Conservation (phyloP, 139 green algal genomes). For the Chlorella sorokiniana region DNA sequence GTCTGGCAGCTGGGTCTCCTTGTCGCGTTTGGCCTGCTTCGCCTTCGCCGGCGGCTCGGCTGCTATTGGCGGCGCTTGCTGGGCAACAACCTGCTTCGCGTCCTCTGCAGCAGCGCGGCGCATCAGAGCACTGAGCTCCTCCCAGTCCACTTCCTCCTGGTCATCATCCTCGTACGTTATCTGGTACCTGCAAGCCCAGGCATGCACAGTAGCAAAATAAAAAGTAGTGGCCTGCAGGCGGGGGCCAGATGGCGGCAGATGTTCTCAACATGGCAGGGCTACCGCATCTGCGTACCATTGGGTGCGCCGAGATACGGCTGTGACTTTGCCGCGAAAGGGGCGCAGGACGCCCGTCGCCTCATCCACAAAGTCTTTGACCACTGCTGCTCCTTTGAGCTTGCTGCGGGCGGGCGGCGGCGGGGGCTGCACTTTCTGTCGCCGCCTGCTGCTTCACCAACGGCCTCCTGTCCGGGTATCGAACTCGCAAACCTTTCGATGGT, state of each 20-base stretch:
- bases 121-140: constrained; percentile 1
- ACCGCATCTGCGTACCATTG: background rate
- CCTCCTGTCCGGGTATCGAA: too few relatives aligned
- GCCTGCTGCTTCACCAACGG: background rate
- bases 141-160: constrained; percentile 27
- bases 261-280: too few relatives aligned
- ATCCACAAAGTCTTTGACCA: constrained; percentile 10
- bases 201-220: background rate
- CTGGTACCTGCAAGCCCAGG: constrained; percentile 8
- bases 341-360: background rate
- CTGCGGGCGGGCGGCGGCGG: background rate
- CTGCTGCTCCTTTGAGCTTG: background rate
- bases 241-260: background rate
- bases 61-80: background rate
- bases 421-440: background rate
- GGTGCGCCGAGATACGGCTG: too few relatives aligned
- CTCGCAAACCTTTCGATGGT: too few relatives aligned
- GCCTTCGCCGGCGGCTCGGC: background rate
- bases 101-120: constrained; percentile 3
- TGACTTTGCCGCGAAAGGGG: background rate
- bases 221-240: background rate
- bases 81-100: background rate
- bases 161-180: constrained; percentile 37
- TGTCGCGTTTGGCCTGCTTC: background rate
- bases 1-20: too few relatives aligned